Base-by-base conservation (phyloP, 2,329 filamentous ascomycete species). In the Blastomyces parvus region DNA sequence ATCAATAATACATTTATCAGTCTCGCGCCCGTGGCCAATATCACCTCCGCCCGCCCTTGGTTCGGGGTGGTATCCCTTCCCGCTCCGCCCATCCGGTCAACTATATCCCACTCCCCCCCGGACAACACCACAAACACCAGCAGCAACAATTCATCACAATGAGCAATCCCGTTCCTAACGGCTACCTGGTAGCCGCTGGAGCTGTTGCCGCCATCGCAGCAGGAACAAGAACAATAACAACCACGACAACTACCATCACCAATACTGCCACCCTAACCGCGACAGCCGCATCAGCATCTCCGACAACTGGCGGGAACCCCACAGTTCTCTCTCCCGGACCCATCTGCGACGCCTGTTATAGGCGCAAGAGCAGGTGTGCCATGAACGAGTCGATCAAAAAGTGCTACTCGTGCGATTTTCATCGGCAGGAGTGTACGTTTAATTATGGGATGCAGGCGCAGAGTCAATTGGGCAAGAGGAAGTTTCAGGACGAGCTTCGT, bases 371-470 rank as follows among this genome's bases (percentile, higher is more conserved):
- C 68, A 72, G 74, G 22, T 77, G 76, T 68, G 75, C 76, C 22
- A 78, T 78, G 72, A 78, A 77, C 66, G 74, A 77, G 64, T 71
- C 73, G 66, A 72, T 76, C 65, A 76, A 77, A 63, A 77, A 77
- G 65, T 78, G 76, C 66, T 77, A 77, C 63, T 78, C 76, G 55
- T 78, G 76, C 64, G 75, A 78, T 61, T 78, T 77, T 48, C 76
- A 78, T 65, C 74, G 75, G 52, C 76, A 78, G 69, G 76, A 78
- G 36, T 78, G 76, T 66, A 78, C 76, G 8, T 78, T 78, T 63
- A 74, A 69, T 33, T 68, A 76, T 8, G 13, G 42, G 14, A 14
- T 27, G 8, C 17, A 59, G n/a, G 25, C 19, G 11, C 42, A 36
- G 25, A 50, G 58, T 48, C 68, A 67, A 8, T 67, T 73, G 19